Evolutionary conservation across 768 basidiomycete species (phyloP), one percentile per base, ranked within the genome.

Genomic region (Panellus pusillus): DNA sequence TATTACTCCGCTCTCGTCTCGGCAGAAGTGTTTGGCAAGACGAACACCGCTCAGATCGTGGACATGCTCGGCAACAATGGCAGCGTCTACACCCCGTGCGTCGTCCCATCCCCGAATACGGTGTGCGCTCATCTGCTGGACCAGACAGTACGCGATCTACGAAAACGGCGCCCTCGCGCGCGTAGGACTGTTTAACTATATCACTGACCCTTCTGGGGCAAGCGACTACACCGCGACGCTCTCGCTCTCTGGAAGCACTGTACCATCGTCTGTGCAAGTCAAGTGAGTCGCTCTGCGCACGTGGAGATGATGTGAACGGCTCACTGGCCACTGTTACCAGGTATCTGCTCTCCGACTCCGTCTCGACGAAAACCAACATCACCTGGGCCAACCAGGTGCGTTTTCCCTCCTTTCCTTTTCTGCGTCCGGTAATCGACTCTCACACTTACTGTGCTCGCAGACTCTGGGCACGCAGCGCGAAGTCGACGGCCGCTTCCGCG

Each of bases 341-440:
- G 17, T 58, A 60, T 44, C 73, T 88, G 24, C 54, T 62, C 0
- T 85, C 88, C 0, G 63, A 72, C 0, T 79, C 79, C 1, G 83
- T 89, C 3, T 71, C 80, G 1, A 78, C 82, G 52, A 84, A 81
- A 63, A 74, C 71, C 47, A 83, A 88, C 62, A 81, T 91, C 53
- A 85, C 82, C 0, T 92, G 90, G 89, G 90, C 86, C 3, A 82
- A 83, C 6, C 91, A 89, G 72, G 86, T 86, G 42, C 32, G 75
- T 46, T 44, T 12, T 35, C 39, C 8, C 20, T n/a, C 17, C 19
- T 27, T 11, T 13, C 17, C 20, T 27, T 11, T 13, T 13, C 20
- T 5, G 7, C 8, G 19, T 15, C 15, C 9, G 12, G 8, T 12
- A n/a, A 18, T 12, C 7, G 2, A 44, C 24, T 18, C 40, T 17